phyloP scores from a whole-genome alignment of 352 stramenopile genomes.

The Phytopythium helicoides region DNA sequence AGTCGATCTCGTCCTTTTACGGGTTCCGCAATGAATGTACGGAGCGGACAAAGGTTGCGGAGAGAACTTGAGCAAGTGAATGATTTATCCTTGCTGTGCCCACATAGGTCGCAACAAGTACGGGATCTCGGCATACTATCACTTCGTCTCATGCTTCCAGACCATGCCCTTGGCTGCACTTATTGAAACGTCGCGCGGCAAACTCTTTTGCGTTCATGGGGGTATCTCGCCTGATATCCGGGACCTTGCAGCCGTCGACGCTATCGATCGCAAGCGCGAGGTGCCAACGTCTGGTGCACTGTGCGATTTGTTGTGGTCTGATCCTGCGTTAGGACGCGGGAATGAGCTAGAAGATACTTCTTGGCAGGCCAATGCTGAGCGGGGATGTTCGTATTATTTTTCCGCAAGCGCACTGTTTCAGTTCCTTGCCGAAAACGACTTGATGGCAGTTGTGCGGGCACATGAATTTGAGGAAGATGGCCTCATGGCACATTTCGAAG shows the following conservation, averaged over 20 bases:
- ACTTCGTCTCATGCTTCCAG: constrained; percentile 82
- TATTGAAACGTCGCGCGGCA: constrained; percentile 36
- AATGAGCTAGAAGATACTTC: too few relatives aligned
- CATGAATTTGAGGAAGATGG: constrained; percentile 81
- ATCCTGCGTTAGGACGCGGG: constrained; percentile 28
- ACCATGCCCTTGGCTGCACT: constrained; percentile 61
- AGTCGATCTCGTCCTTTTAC: constrained; percentile 86
- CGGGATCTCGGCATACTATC: constrained; percentile 74
- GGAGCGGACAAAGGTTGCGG: background rate
- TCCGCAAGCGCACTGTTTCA: constrained; percentile 68
- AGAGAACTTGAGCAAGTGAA: background rate
- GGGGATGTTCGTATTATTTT: constrained; percentile 88
- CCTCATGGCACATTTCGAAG: constrained; percentile 63
- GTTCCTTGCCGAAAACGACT: constrained; percentile 65
- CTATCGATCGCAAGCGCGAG: constrained; percentile 63
- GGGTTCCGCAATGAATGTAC: constrained; percentile 80
- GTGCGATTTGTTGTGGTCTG: constrained; percentile 75
- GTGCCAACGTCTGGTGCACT: constrained; percentile 54
- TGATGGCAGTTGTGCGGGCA: constrained; percentile 74
- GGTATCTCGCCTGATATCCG: constrained; percentile 58
- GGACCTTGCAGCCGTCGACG: constrained; percentile 50
- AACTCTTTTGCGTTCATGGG: constrained; percentile 72
- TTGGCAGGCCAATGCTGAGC: constrained; percentile 17
- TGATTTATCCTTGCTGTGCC: background rate
- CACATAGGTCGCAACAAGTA: constrained; percentile 65